These are phyloP conservation scores for Pseudognaphalium luteoalbum DNA, from an alignment of 129 eudicot genomes.

Conservation along the genomic window DNA sequence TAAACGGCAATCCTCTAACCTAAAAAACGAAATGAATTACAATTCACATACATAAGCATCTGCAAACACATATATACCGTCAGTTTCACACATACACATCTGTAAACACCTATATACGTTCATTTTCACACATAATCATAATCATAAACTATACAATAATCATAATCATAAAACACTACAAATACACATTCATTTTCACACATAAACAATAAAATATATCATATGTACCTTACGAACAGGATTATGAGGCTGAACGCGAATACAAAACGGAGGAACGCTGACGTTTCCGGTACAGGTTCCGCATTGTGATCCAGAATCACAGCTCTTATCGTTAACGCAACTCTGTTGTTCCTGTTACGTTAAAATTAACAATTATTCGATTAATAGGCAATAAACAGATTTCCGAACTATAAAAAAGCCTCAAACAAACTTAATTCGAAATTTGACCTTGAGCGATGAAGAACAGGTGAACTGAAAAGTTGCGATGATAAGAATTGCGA, in stretches of 20 bases:
- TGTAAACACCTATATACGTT: too few relatives aligned
- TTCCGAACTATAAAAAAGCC: not conserved
- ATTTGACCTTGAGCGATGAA: conserved; percentile 45
- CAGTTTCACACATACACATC: not conserved
- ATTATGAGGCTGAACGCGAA: conserved; percentile 64
- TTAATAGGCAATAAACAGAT: not conserved
- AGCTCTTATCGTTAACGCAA: conserved; percentile 48
- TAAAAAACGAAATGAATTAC: conserved; percentile 11
- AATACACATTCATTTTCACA: not conserved
- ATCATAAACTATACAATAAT: too few relatives aligned
- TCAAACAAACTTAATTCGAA: not conserved
- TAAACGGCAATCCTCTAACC: conserved; percentile 78
- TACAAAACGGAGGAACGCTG: conserved; percentile 62
- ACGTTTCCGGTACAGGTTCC: conserved; percentile 69
- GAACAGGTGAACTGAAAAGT: conserved; percentile 32
- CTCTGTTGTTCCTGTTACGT: conserved; percentile 43
- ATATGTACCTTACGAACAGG: conserved; percentile 55
- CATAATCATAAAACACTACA: too few relatives aligned
- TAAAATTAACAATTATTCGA: not conserved
- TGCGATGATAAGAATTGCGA: conserved; percentile 29
- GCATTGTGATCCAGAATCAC: conserved; percentile 74
- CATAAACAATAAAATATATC: not conserved
- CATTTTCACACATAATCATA: too few relatives aligned
- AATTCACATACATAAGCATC: not conserved
- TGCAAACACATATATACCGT: not conserved